A percentile compares a stretch with the other conserved stretches of the same genome.
These are phyloP conservation scores for Phytophthora boehmeriae DNA, from an alignment of 352 stramenopile species.

Conservation along the genomic window DNA sequence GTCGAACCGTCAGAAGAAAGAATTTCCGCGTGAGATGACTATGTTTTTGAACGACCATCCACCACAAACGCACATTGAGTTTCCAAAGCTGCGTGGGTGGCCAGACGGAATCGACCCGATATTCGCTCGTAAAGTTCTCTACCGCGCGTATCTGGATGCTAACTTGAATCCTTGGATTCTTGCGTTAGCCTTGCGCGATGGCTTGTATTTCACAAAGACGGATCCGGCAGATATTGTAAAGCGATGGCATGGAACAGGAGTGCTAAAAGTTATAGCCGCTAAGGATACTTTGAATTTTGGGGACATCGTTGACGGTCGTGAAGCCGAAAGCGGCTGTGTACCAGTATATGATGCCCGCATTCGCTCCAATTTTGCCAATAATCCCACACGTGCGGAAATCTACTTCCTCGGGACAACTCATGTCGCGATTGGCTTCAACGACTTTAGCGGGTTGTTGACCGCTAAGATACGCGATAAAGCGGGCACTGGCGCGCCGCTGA, in stretches of 20 bases:
- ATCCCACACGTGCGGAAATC: slow-evolving; percentile 22
- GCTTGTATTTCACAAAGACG: slow-evolving; percentile 7
- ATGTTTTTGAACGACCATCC: neutral
- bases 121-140: slow-evolving; percentile 24
- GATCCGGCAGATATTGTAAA: slow-evolving; percentile 10
- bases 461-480: slow-evolving; percentile 10
- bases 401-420: slow-evolving; percentile 37
- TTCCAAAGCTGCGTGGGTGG: slow-evolving; percentile 28
- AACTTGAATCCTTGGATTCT: slow-evolving; percentile 19
- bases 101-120: slow-evolving; percentile 22
- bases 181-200: slow-evolving; percentile 13
- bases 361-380: slow-evolving; percentile 35
- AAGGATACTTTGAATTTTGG: slow-evolving; percentile 5
- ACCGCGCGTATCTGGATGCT: slow-evolving; percentile 26
- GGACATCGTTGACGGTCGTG: slow-evolving; percentile 20
- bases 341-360: slow-evolving; percentile 31
- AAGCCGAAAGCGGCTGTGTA: neutral
- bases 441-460: slow-evolving; percentile 29
- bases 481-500: neutral
- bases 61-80: slow-evolving; percentile 16
- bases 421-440: slow-evolving; percentile 38
- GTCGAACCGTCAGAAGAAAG: neutral
- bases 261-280: slow-evolving; percentile 1
- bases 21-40: slow-evolving; percentile 4
- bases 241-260: slow-evolving; percentile 30